Evolutionary conservation across 2,329 filamentous ascomycete species (phyloP).

Genomic region (Calycina herbarum): DNA sequence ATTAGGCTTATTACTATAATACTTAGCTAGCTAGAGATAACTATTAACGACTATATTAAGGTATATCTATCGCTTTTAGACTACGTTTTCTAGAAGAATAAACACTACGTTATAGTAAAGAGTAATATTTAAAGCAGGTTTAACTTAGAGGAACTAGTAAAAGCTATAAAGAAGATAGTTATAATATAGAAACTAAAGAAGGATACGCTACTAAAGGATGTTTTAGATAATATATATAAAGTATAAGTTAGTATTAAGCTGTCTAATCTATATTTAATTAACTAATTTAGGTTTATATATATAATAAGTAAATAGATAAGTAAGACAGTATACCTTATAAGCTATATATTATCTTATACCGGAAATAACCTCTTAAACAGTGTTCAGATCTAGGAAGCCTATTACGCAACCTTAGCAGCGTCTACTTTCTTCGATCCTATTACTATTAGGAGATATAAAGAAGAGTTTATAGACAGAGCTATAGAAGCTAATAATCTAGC

Average conservation of each 20-base stretch:
- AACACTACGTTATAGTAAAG: slow-evolving; percentile 13
- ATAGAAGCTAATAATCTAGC: slow-evolving; percentile 47
- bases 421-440: slow-evolving; percentile 44
- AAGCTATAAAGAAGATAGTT: slow-evolving; percentile 31
- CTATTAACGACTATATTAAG: slow-evolving; percentile 44
- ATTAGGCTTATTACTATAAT: slow-evolving; percentile 45
- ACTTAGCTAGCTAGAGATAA: slow-evolving; percentile 47
- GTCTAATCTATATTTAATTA: neutral
- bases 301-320: slow-evolving; percentile 38
- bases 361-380: slow-evolving; percentile 15
- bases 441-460: slow-evolving; percentile 36
- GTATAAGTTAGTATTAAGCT: slow-evolving; percentile 29
- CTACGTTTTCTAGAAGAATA: slow-evolving; percentile 38
- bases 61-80: slow-evolving; percentile 43
- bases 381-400: slow-evolving; percentile 24
- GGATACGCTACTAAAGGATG: slow-evolving; percentile 35
- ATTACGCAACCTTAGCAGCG: slow-evolving; percentile 19
- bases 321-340: slow-evolving; percentile 38
- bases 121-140: slow-evolving; percentile 24
- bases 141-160: slow-evolving; percentile 15
- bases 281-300: slow-evolving; percentile 33
- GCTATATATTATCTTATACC: slow-evolving; percentile 35
- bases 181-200: slow-evolving; percentile 25
- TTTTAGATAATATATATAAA: slow-evolving; percentile 31
- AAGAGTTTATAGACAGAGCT: slow-evolving; percentile 45